A percentile compares a stretch with the other conserved stretches of the same genome.
phyloP scores from a whole-genome alignment of 164 flowering plant species.

The Vitis vinifera region ASM3070453v1 NC_081817.1:668501-669000 shows the following conservation, averaged over 20 bases:
- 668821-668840: conserved; percentile 8
- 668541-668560: conserved; percentile 2
- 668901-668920: conserved; percentile 16
- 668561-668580: conserved; percentile 68
- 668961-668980: conserved; percentile 50
- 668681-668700: conserved; percentile 86
- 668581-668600: conserved; percentile 32
- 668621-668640: conserved; percentile 35
- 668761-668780: conserved; percentile 21
- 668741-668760: conserved; percentile 39
- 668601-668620: conserved; percentile 57
- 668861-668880: conserved; percentile 18
- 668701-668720: conserved; percentile 92
- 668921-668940: conserved; percentile 18
- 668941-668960: conserved; percentile 23
- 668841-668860: conserved; percentile 40
- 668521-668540: neutral
- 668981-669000: conserved; percentile 80
- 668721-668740: conserved; percentile 91
- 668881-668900: conserved; percentile 19
- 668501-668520: neutral
- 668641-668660: conserved; percentile 66
- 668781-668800: conserved; percentile 19
- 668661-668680: conserved; percentile 71
- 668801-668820: conserved; percentile 1